phyloP scores from a whole-genome alignment of 1,284 basidiomycete genomes.

The Moniliella sp. region DNA sequence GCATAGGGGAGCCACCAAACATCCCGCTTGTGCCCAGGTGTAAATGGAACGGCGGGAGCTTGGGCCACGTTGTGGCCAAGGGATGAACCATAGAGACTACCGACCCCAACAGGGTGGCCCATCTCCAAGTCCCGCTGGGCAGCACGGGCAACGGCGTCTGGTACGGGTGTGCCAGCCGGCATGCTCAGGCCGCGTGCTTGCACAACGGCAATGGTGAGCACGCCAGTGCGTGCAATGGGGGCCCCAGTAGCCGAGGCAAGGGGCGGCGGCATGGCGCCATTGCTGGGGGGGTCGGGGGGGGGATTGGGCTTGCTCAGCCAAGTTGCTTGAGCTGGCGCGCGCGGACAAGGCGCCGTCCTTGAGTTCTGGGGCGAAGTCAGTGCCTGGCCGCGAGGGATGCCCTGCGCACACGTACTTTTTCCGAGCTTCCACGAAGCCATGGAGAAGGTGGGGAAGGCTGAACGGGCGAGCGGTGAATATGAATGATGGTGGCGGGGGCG shows the following conservation, averaged over 20 bases:
- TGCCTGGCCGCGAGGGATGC: background rate
- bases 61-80: background rate
- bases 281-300: no score
- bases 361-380: background rate
- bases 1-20: slow-evolving; percentile 78
- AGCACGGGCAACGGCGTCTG: slow-evolving; percentile 51
- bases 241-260: slow-evolving; percentile 1
- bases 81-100: background rate
- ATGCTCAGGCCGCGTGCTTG: slow-evolving; percentile 57
- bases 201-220: slow-evolving; percentile 60
- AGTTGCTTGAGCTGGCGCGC: background rate
- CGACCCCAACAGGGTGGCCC: background rate
- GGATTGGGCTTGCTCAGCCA: no score
- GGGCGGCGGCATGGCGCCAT: no score
- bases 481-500: no score
- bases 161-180: slow-evolving; percentile 48
- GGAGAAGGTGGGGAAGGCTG: no score
- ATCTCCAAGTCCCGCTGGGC: slow-evolving; percentile 35
- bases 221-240: slow-evolving; percentile 47
- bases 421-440: slow-evolving; percentile 1
- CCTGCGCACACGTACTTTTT: slow-evolving; percentile 1
- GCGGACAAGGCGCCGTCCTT: background rate
- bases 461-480: no score
- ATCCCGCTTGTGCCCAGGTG: slow-evolving; percentile 62
- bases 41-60: slow-evolving; percentile 35